Conservation (phyloP, 805 yeast species). For the Pichia insulana region DNA sequence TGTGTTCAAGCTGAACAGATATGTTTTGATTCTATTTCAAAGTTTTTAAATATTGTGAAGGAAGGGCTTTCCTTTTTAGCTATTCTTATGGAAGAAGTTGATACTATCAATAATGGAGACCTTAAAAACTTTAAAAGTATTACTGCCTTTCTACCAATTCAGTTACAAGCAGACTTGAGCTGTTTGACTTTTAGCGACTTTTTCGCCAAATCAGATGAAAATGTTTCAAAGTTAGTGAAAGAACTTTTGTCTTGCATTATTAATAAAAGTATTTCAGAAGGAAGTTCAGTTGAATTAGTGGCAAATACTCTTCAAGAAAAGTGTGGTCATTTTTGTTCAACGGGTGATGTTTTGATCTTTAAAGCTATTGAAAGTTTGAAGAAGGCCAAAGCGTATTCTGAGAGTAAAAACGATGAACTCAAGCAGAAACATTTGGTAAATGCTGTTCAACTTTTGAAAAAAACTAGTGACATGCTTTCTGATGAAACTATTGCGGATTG, state of each 20-base stretch:
- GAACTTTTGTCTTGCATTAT: constrained; percentile 85
- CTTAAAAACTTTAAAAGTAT: constrained; percentile 46
- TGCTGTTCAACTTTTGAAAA: constrained; percentile 69
- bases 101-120: constrained; percentile 11
- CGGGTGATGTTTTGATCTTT: constrained; percentile 87
- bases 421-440: constrained; percentile 55
- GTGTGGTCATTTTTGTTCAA: constrained; percentile 91
- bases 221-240: constrained; percentile 57
- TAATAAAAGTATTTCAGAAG: constrained; percentile 78
- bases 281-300: constrained; percentile 87
- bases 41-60: constrained; percentile 67
- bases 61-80: constrained; percentile 86
- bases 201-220: constrained; percentile 56
- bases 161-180: constrained; percentile 61
- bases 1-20: constrained; percentile 85
- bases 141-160: constrained; percentile 56
- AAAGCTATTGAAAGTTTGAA: constrained; percentile 89
- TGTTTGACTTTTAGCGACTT: constrained; percentile 65
- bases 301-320: constrained; percentile 83
- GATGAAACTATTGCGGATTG: constrained; percentile 78
- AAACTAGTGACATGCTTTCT: constrained; percentile 69
- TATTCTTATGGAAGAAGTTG: constrained; percentile 65
- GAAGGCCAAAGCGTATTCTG: constrained; percentile 70
- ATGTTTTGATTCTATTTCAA: constrained; percentile 70
- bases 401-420: constrained; percentile 61